Percentiles rank a stretch among this genome's conserved stretches.
Evolutionary conservation across 2,329 filamentous ascomycete genomes (phyloP).

Genomic region (Pseudogymnoascus sp.): DNA sequence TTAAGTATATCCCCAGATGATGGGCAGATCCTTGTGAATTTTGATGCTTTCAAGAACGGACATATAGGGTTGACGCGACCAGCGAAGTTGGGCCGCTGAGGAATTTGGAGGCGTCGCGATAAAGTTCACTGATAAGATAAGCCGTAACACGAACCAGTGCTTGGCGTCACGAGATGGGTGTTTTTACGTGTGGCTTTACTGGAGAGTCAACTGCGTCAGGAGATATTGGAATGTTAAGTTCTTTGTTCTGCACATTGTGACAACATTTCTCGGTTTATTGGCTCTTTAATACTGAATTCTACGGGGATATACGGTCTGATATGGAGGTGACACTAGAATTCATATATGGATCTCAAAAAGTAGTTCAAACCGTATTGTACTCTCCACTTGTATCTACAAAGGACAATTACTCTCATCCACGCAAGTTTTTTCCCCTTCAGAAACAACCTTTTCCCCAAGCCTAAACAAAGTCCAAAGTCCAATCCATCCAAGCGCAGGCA

Average conservation of each 20-base stretch:
- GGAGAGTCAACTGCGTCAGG: not conserved
- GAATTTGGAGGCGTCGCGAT: not conserved
- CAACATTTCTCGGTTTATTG: not conserved
- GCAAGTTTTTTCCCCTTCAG: not conserved
- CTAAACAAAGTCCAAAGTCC: not conserved
- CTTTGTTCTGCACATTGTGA: not conserved
- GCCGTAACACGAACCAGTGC: not conserved
- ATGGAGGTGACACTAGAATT: not conserved
- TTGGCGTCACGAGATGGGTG: not conserved
- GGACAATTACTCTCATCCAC: not conserved
- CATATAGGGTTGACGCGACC: slow-evolving; percentile 6
- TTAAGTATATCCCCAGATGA: not conserved
- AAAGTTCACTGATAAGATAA: slow-evolving; percentile 9
- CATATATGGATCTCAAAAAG: not conserved
- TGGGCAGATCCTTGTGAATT: not conserved
- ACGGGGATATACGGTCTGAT: not conserved
- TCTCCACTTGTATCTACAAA: not conserved
- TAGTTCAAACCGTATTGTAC: not conserved
- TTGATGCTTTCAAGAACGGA: not conserved
- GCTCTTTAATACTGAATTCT: not conserved
- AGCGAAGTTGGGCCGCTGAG: not conserved
- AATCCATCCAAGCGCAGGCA: not conserved
- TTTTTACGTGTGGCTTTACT: not conserved
- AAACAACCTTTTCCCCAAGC: not conserved
- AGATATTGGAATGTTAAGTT: not conserved